Conservation (phyloP, 192 early-diverging fungal genomes). For the Rhizophlyctis rosea region DNA sequence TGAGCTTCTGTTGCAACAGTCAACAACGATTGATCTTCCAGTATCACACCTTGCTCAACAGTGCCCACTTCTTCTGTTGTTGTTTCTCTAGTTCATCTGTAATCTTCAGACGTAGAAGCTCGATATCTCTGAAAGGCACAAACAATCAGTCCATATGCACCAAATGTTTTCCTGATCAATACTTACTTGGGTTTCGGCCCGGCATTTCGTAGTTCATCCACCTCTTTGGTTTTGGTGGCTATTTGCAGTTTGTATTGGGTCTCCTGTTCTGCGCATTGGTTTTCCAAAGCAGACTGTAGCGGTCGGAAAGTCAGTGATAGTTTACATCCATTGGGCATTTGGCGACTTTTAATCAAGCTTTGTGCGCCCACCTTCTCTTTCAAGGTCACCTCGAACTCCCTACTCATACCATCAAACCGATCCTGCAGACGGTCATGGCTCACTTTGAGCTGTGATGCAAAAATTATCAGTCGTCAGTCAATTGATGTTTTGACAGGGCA, state of each 20-base stretch:
- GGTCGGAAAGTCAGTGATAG: too few relatives aligned
- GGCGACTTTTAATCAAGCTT: too few relatives aligned
- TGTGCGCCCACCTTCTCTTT: constrained; percentile 44
- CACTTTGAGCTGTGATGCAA: constrained; percentile 31
- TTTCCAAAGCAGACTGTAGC: constrained; percentile 23
- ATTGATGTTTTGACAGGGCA: not conserved
- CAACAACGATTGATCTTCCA: not conserved
- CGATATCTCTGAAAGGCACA: constrained; percentile 25
- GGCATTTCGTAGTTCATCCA: constrained; percentile 16
- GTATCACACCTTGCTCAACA: constrained; percentile 19
- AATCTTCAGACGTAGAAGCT: constrained; percentile 28
- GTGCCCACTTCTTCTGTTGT: constrained; percentile 24
- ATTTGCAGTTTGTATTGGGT: constrained; percentile 28
- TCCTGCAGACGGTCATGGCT: constrained; percentile 25
- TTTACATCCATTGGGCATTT: too few relatives aligned
- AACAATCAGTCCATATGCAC: too few relatives aligned
- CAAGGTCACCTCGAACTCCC: constrained; percentile 18
- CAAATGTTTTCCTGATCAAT: not conserved
- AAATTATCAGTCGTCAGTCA: not conserved
- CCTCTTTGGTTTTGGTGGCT: constrained; percentile 27
- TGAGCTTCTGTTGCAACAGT: not conserved
- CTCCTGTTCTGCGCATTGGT: constrained; percentile 14
- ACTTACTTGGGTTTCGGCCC: constrained; percentile 29
- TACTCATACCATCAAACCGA: constrained; percentile 11
- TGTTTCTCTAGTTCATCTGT: constrained; percentile 26